Evolutionary conservation across 23 red algal genomes (phyloP).

Genomic region (Gracilaria domingensis): DNA sequence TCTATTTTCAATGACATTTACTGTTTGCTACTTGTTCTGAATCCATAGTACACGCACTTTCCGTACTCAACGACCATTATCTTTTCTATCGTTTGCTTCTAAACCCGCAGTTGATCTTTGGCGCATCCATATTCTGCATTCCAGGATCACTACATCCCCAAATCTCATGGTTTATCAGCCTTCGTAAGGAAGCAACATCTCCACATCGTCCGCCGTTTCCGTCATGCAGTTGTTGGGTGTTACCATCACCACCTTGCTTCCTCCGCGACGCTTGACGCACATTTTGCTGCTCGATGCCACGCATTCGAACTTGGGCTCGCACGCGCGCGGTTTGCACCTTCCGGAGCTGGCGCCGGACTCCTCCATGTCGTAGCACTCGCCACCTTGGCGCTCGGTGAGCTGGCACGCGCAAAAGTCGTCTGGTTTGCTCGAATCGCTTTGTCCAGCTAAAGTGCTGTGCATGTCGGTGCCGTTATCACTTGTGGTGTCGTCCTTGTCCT

Average conservation of each 20-base stretch:
- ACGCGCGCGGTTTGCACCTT: conserved; percentile 6
- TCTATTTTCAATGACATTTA: background rate
- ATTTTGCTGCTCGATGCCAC: background rate
- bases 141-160: too few relatives aligned
- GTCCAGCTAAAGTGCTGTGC: too few relatives aligned
- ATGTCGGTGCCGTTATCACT: background rate
- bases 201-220: background rate
- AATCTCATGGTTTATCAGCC: background rate
- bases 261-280: conserved; percentile 14
- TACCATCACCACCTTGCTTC: conserved; percentile 18
- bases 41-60: too few relatives aligned
- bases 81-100: background rate
- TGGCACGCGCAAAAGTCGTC: conserved; percentile 8
- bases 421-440: background rate
- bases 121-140: too few relatives aligned
- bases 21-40: background rate
- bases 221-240: conserved; percentile 7
- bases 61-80: too few relatives aligned
- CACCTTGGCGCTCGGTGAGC: background rate
- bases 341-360: background rate
- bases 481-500: background rate
- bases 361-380: conserved; percentile 35
- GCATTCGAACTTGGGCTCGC: conserved; percentile 28
- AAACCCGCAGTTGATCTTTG: too few relatives aligned
- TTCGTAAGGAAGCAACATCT: conserved; percentile 27